Conservation (phyloP, 2,329 filamentous ascomycete species). For the Furcasterigmium furcatum region DNA sequence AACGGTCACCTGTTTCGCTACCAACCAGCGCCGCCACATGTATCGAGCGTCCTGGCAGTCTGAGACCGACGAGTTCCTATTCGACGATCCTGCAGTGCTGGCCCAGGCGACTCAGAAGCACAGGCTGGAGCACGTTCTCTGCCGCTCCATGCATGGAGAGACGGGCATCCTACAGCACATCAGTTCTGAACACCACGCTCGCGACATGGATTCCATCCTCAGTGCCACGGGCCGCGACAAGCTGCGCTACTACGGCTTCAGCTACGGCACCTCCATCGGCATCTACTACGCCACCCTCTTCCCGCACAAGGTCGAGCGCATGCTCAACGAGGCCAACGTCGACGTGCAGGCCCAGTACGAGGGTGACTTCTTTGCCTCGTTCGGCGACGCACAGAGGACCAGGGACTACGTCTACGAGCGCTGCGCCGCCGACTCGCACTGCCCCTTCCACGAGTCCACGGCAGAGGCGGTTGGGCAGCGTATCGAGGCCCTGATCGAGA, state of each 20-base stretch:
- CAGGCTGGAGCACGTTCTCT: conserved; percentile 34
- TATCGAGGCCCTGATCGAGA: not conserved
- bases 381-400: conserved; percentile 48
- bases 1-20: conserved; percentile 41
- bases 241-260: conserved; percentile 49
- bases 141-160: conserved; percentile 30
- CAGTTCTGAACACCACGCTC: conserved; percentile 38
- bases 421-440: conserved; percentile 36
- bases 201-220: conserved; percentile 45
- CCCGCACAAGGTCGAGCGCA: conserved; percentile 12
- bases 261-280: conserved; percentile 26
- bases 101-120: conserved; percentile 40
- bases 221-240: conserved; percentile 33
- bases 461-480: not conserved
- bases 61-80: conserved; percentile 32
- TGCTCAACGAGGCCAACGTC: conserved; percentile 31
- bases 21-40: conserved; percentile 32
- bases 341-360: conserved; percentile 51
- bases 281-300: conserved; percentile 16
- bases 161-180: conserved; percentile 34
- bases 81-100: conserved; percentile 33
- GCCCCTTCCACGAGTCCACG: not conserved
- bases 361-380: conserved; percentile 38
- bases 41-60: conserved; percentile 40
- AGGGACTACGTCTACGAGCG: conserved; percentile 48